Evolutionary conservation across 148 eudicot species (phyloP).

Genomic region (Cornus suecica): DNA sequence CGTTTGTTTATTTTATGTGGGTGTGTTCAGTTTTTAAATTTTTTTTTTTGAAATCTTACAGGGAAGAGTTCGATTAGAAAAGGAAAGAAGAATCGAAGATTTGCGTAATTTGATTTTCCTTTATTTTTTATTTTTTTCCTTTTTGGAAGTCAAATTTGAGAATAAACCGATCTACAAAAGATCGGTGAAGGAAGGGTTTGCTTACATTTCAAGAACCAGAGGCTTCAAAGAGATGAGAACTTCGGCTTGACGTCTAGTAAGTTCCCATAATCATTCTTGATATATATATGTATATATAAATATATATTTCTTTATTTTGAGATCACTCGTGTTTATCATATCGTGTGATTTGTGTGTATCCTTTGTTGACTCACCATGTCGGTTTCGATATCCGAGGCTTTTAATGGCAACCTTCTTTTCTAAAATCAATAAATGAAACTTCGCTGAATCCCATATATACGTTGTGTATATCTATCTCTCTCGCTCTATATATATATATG

Average conservation of each 20-base stretch:
- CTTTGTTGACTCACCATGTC: background rate
- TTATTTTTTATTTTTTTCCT: background rate
- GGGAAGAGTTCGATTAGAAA: conserved; percentile 8
- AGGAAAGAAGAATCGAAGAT: conserved; percentile 14
- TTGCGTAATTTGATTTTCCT: conserved; percentile 14
- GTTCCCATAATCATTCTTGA: background rate
- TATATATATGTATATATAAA: no score
- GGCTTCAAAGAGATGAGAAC: background rate
- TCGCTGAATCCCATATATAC: conserved; percentile 2
- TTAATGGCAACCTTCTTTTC: background rate
- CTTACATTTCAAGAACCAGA: conserved; percentile 26
- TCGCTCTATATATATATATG: background rate
- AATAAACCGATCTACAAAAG: background rate
- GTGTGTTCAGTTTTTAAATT: background rate
- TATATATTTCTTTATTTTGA: background rate
- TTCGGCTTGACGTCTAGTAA: background rate
- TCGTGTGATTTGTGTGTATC: background rate
- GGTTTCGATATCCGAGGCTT: conserved; percentile 9
- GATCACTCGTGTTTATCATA: background rate
- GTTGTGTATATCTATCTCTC: background rate
- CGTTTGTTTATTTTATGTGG: no score
- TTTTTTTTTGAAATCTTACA: conserved; percentile 1
- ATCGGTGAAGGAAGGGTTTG: conserved; percentile 1
- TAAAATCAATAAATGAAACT: conserved; percentile 14
- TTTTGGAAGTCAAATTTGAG: background rate